Conservation (phyloP, 2,329 filamentous ascomycete genomes). For the Aspergillus udagawae region DNA sequence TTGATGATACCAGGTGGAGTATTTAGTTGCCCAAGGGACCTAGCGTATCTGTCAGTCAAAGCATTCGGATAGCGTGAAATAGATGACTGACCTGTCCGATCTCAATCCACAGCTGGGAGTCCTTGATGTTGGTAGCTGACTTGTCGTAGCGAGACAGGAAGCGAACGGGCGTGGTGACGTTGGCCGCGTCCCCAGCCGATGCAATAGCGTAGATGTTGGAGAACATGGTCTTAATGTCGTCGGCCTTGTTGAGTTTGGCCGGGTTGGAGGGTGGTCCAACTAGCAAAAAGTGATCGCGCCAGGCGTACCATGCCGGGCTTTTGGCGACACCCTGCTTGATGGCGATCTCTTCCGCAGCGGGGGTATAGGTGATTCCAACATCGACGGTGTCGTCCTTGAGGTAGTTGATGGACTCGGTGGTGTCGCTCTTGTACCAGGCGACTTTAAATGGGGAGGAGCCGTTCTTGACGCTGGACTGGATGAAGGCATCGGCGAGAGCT, state of each 20-base stretch:
- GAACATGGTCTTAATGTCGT: constrained; percentile 33
- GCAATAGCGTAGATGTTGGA: constrained; percentile 26
- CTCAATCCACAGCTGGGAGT: constrained; percentile 42
- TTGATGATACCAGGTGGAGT: constrained; percentile 48
- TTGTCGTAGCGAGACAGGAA: constrained; percentile 48
- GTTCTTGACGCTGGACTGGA: constrained; percentile 27
- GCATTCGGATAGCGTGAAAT: not conserved
- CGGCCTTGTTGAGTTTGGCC: constrained; percentile 27
- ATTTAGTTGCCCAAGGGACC: constrained; percentile 44
- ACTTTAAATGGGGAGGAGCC: constrained; percentile 36
- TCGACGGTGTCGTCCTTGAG: constrained; percentile 39
- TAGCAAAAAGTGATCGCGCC: constrained; percentile 47
- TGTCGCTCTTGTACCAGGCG: constrained; percentile 46
- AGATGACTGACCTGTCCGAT: constrained; percentile 38
- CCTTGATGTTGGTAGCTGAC: constrained; percentile 49
- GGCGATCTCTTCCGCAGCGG: constrained; percentile 42
- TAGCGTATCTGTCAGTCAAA: constrained; percentile 5
- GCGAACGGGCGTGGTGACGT: constrained; percentile 32
- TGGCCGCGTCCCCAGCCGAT: constrained; percentile 28
- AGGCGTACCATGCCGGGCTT: constrained; percentile 39
- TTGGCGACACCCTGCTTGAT: constrained; percentile 37
- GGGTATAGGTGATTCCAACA: constrained; percentile 46
- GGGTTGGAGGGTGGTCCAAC: constrained; percentile 37
- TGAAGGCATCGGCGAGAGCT: constrained; percentile 38
- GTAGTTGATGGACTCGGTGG: constrained; percentile 44